These are phyloP conservation scores for Fusarium cicatricum DNA, from an alignment of 2,329 filamentous ascomycete genomes.

Conservation along the genomic window DNA sequence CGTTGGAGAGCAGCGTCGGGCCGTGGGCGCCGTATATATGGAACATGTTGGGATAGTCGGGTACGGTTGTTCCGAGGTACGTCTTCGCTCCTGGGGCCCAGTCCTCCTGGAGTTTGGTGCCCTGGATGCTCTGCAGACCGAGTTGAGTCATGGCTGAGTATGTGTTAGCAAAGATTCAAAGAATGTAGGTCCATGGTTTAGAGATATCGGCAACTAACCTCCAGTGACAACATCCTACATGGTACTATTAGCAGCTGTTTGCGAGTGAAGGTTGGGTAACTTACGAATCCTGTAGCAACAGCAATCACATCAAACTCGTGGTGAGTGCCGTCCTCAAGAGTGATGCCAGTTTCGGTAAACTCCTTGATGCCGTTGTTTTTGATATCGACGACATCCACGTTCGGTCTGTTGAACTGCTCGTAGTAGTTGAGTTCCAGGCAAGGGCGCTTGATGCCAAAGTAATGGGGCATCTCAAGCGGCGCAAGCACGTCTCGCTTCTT, in stretches of 20 bases:
- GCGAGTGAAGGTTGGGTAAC: too few species aligned
- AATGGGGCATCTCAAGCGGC: constrained; percentile 61
- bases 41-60: constrained; percentile 61
- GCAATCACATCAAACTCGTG: constrained; percentile 55
- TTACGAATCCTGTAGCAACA: constrained; percentile 57
- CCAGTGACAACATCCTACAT: too few species aligned
- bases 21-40: constrained; percentile 64
- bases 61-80: constrained; percentile 55
- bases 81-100: constrained; percentile 53
- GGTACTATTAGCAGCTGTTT: too few species aligned
- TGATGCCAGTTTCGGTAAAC: constrained; percentile 53
- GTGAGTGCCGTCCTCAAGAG: constrained; percentile 50
- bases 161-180: constrained; percentile 28
- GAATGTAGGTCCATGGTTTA: too few species aligned
- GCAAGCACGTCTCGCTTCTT: constrained; percentile 59
- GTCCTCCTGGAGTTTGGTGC: constrained; percentile 50
- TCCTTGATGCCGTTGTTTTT: constrained; percentile 50
- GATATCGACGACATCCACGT: constrained; percentile 54
- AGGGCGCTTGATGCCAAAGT: constrained; percentile 62
- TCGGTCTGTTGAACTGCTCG: constrained; percentile 56
- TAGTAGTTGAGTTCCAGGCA: constrained; percentile 55
- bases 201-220: too few species aligned
- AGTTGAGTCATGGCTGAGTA: constrained; percentile 55
- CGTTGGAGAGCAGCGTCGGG: constrained; percentile 64
- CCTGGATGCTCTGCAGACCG: constrained; percentile 52